Conservation (phyloP, 139 green algal genomes). For the Volvox africanus region DNA sequence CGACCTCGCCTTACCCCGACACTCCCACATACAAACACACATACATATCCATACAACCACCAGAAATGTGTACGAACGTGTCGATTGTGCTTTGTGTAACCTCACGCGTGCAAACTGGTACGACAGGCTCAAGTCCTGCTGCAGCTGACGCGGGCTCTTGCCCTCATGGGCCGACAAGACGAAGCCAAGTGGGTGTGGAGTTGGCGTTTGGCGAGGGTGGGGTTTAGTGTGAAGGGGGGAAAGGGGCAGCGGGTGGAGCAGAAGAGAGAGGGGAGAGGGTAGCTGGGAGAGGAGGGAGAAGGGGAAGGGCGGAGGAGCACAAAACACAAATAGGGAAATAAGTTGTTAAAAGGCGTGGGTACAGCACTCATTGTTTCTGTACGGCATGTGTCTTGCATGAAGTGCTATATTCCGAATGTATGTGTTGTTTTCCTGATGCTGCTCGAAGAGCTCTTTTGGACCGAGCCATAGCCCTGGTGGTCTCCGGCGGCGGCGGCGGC, state of each 20-base stretch:
- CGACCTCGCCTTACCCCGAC: too few species aligned
- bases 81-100: too few species aligned
- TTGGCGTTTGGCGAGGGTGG: background rate
- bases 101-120: background rate
- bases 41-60: background rate
- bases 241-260: background rate
- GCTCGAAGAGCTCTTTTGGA: constrained; percentile 9
- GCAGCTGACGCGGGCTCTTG: constrained; percentile 19
- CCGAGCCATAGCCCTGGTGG: background rate
- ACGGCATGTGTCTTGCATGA: too few species aligned
- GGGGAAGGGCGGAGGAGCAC: background rate
- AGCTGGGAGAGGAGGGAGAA: background rate
- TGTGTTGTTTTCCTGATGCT: background rate
- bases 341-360: too few species aligned
- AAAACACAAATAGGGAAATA: background rate
- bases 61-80: background rate
- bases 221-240: background rate
- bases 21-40: background rate
- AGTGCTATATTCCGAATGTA: too few species aligned
- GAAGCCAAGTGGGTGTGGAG: constrained; percentile 2
- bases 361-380: too few species aligned
- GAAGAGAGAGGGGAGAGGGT: background rate
- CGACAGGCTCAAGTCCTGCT: constrained; percentile 23
- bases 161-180: background rate
- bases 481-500: background rate